phyloP scores from a whole-genome alignment of 495 filamentous ascomycete species.

The Aspergillus biplanus region DNA sequence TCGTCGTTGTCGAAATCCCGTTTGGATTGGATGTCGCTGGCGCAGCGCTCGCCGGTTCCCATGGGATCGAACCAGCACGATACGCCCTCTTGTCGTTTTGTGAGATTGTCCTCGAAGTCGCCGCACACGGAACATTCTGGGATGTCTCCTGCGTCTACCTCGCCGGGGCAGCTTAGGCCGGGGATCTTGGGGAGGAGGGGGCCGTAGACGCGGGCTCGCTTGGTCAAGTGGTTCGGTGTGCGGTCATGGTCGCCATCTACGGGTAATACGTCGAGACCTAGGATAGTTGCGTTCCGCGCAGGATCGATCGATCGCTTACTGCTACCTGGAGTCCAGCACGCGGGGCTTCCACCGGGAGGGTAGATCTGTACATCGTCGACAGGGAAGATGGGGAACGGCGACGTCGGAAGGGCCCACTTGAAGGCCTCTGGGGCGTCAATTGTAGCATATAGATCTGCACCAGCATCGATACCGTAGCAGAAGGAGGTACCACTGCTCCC shows the following conservation, averaged over 20 bases:
- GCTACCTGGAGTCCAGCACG: slow-evolving; percentile 1
- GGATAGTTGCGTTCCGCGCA: background rate
- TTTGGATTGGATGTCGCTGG: background rate
- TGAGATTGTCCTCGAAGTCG: background rate
- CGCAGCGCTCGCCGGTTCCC: background rate
- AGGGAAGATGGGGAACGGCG: slow-evolving; percentile 9
- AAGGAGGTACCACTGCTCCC: slow-evolving; percentile 4
- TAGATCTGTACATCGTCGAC: slow-evolving; percentile 6
- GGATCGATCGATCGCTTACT: slow-evolving; percentile 5
- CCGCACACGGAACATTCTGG: background rate
- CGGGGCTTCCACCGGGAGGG: background rate
- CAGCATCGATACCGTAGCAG: slow-evolving; percentile 16
- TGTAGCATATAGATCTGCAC: slow-evolving; percentile 12
- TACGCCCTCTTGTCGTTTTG: background rate
- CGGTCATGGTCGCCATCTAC: background rate
- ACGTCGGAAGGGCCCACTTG: slow-evolving; percentile 6
- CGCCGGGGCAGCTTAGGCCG: background rate
- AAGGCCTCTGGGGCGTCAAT: slow-evolving; percentile 11
- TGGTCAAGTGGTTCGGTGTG: background rate
- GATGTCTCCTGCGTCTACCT: background rate
- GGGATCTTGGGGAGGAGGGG: slow-evolving; percentile 12
- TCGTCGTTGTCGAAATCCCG: background rate
- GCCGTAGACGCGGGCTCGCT: slow-evolving; percentile 14
- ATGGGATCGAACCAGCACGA: background rate
- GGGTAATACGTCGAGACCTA: background rate